Evolutionary conservation across 345 rosid species (phyloP).

Genomic region (Eucalyptus pauciflora): DNA sequence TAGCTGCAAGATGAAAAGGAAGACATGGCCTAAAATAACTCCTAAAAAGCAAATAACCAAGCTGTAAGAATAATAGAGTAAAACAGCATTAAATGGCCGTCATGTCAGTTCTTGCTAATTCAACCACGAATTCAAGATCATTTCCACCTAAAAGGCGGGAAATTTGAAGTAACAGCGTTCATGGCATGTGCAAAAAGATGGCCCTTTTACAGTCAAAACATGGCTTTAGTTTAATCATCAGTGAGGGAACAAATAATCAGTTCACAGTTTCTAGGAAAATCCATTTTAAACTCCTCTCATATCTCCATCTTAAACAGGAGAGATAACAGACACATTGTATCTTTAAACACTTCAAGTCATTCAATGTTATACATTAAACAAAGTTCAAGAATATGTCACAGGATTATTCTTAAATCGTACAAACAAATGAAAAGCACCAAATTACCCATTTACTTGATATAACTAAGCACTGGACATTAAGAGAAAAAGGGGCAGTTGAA

Average conservation of each 20-base stretch:
- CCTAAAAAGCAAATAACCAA: not conserved
- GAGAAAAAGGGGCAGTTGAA: not conserved
- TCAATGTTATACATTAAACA: not conserved
- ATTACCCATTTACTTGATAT: not conserved
- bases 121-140: not conserved
- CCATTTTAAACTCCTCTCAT: not conserved
- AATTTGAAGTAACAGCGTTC: not conserved
- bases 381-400: not conserved
- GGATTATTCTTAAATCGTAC: not conserved
- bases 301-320: not conserved
- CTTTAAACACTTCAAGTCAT: not conserved
- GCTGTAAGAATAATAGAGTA: not conserved
- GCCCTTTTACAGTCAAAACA: not conserved
- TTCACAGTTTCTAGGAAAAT: not conserved
- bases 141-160: not conserved
- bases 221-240: not conserved
- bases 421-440: not conserved
- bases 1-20: constrained; percentile 47
- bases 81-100: not conserved
- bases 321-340: not conserved
- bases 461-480: not conserved
- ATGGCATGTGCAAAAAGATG: not conserved
- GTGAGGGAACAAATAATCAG: not conserved
- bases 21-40: not conserved
- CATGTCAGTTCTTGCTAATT: not conserved